Evolutionary conservation across 2,329 filamentous ascomycete genomes (phyloP), one percentile per base, ranked within the genome.

Genomic region (Botrytis hyacinthi): DNA sequence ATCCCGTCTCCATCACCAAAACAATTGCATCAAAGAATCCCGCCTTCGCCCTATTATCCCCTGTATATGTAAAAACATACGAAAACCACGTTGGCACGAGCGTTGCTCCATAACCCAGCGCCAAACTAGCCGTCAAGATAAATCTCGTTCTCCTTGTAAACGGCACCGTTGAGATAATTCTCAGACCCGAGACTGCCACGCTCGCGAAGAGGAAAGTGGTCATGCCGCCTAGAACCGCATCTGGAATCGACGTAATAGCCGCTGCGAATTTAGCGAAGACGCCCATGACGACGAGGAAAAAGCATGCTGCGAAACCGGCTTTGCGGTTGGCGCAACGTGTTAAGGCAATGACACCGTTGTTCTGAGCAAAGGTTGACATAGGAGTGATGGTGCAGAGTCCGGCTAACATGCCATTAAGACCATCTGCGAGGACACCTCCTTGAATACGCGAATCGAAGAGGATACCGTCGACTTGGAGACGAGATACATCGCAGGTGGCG

Each of bases 181-280:
- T 87, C 75, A 96, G 89, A 77, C 93, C 93, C 0, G 91, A 92
- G 1, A 94, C 91, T 2, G 92, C 90, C 9, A 96, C 93, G 6
- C 92, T 88, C 74, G 87, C 87, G 83, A 95, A 96, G 35, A 96
- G 86, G 82, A 96, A 96, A 0, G 92, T 94, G 0, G 93, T 92
- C 90, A 92, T 92, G 66, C 90, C 90, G 54, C 90, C 91, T 3
- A 92, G 85, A 1, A 92, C 89, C 0, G 89, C 80, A 3, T 86
- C 82, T 0, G 93, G 93, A 76, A 96, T 95, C 7, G 92, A 88
- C 7, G 93, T 92, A 6, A 96, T 88, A 0, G 92, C 87, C 1
- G 93, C 93, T 0, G 92, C 93, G 77, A 95, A 95, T 82, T 96
- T 96, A 77, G 92, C 89, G 78, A 95, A 94, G 75, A 96, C 84